Base-by-base conservation (phyloP, 208 protist genomes). In the Leptomonas seymouri region DNA sequence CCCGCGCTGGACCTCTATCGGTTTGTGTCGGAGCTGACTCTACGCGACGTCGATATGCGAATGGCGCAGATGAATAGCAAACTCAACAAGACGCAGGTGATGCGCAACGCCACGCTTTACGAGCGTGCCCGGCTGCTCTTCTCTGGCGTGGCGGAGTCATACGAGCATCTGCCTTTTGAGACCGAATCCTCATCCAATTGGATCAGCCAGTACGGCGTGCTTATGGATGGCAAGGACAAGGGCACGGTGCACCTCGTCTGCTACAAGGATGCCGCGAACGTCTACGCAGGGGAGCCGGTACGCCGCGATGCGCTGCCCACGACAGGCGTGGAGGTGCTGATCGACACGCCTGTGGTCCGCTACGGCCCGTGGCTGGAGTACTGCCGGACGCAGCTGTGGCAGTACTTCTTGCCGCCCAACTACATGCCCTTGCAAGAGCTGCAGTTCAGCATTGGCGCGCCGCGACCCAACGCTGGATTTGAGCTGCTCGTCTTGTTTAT, bases 321-420 rank as follows among this genome's bases (percentile, higher is more conserved):
- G 11, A 85, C 73, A 15, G 89, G 92, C 23, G 53, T 92, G 6
- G 92, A 97, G 77, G 63, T 97, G n/a, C 45, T 94, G 31, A 63
- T 97, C 46, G 88, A 94, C 51, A 67, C 83, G 4, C 86, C 85
- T 3, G 65, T 81, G 48, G 41, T 97, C 7, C 79, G 78, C 36
- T 92, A 91, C 60, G 90, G 92, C 18, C 84, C 92, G 30, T 97
- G 92, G 90, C 78, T 91, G 15, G 81, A 94, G 73, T 94, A 91
- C 78, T 94, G 85, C 51, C 83, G 88, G 42, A 85, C 77, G 56
- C 67, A 94, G 74, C 70, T 97, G 42, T 91, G 81, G 76, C 72
- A 87, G 28, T 91, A 84, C 69, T 95, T 97, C 48, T 57, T 93
- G 1, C 92, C 92, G 28, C 83, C 80, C 12, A 93, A 87, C 53